Evolutionary conservation across 768 basidiomycete species (phyloP), one percentile per base, ranked within the genome.

Genomic region (Rhodotorula graminis): DNA sequence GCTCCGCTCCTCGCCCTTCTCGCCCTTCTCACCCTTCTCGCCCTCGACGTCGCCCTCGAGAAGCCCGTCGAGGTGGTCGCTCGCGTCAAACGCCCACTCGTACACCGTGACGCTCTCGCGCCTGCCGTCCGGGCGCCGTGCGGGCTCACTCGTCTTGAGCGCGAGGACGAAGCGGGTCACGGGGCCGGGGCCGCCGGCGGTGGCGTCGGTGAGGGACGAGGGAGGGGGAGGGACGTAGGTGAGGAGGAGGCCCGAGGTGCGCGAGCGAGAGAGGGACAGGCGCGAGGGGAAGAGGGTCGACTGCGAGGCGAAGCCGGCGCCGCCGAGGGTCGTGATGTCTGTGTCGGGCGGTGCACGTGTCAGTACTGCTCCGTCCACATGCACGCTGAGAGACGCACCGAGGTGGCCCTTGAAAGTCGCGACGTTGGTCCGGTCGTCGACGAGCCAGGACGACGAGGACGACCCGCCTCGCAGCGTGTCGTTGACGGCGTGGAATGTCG

Each of bases 281-380:
- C 70, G 61, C 14, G 66, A 11, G 42, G 68, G 59, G 57, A 62
- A 65, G 55, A 42, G 31, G 21, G 74, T 63, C 5, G 70, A 63
- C 52, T 76, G 77, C 18, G 76, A 77, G 23, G 77, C 77, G 68
- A 78, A 78, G 7, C 77, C 77, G 12, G 77, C 77, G n/a, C 77
- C 77, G 27, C 76, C 77, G 44, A 78, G 62, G 15, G 78, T 64
- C 29, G 64, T 63, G 53, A 71, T 77, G 63, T 78, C 78, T 76
- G 65, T n/a, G 27, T 14, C n/a, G 27, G 14, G n/a, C n/a, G 7
- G 11, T n/a, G n/a, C n/a, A n/a, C n/a, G n/a, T n/a, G n/a, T n/a
- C n/a, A n/a, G n/a, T n/a, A n/a, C n/a, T n/a, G n/a, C n/a, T n/a
- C n/a, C n/a, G n/a, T n/a, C n/a, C n/a, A n/a, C n/a, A n/a, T n/a